phyloP scores from a whole-genome alignment of 2,329 filamentous ascomycete genomes.

The Fusarium algeriense region DNA sequence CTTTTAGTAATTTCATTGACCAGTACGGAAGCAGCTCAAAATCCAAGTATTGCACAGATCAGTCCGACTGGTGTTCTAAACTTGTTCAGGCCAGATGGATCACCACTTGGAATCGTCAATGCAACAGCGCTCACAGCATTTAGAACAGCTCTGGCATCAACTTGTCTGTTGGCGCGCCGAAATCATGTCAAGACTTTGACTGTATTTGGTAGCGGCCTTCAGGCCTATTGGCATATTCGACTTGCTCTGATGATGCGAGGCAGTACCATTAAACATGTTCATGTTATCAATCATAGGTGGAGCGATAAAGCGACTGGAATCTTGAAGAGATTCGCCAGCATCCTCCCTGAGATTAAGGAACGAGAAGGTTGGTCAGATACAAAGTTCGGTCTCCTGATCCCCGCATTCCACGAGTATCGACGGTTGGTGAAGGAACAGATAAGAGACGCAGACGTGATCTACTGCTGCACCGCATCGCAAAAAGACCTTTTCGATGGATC shows the following conservation, averaged over 20 bases:
- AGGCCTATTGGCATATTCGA: constrained; percentile 95
- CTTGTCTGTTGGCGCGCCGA: constrained; percentile 74
- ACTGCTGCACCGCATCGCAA: constrained; percentile 86
- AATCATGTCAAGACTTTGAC: constrained; percentile 78
- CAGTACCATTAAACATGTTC: constrained; percentile 78
- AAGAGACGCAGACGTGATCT: constrained; percentile 80
- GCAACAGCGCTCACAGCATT: constrained; percentile 83
- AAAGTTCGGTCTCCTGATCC: constrained; percentile 77
- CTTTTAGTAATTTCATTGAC: constrained; percentile 72
- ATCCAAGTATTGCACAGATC: constrained; percentile 51
- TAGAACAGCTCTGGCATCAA: constrained; percentile 79
- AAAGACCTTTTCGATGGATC: constrained; percentile 79
- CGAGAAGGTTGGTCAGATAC: constrained; percentile 73
- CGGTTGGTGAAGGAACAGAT: constrained; percentile 79
- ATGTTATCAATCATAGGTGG: constrained; percentile 84
- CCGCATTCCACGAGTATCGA: constrained; percentile 75
- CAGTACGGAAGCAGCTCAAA: constrained; percentile 53
- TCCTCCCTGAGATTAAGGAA: constrained; percentile 59
- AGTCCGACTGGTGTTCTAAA: constrained; percentile 76
- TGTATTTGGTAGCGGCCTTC: constrained; percentile 88
- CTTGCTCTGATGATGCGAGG: constrained; percentile 81
- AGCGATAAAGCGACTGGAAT: constrained; percentile 66
- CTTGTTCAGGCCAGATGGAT: constrained; percentile 72
- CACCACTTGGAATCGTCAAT: constrained; percentile 76
- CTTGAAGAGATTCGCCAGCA: constrained; percentile 61